Percentiles rank a stretch among this genome's conserved stretches.
Conservation (phyloP, 768 basidiomycete species). For the Mycena pura region DNA sequence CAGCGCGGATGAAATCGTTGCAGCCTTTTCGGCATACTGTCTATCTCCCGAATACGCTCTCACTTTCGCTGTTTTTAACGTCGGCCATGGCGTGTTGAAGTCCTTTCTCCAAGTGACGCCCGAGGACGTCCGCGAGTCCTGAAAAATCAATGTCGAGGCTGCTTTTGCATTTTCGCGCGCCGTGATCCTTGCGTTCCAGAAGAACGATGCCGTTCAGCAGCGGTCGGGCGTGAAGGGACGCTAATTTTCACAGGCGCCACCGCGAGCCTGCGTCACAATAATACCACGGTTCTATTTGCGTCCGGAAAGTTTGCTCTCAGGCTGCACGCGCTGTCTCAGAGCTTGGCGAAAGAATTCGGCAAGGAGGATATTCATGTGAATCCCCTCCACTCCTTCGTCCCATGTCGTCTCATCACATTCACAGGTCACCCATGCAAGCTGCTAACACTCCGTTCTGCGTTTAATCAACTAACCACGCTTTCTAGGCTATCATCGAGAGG, state of each 20-base stretch:
- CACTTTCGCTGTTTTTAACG: constrained; percentile 71
- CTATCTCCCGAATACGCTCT: constrained; percentile 56
- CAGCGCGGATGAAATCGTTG: constrained; percentile 55
- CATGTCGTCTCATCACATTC: not conserved
- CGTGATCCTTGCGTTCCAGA: constrained; percentile 64
- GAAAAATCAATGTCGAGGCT: constrained; percentile 60
- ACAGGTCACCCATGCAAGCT: constrained; percentile 71
- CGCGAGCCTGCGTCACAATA: constrained; percentile 68
- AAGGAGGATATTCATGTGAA: constrained; percentile 76
- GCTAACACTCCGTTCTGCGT: not conserved
- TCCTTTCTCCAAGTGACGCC: constrained; percentile 69
- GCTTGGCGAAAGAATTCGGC: constrained; percentile 76
- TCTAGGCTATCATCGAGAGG: constrained; percentile 75
- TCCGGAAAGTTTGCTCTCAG: constrained; percentile 69
- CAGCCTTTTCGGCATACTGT: constrained; percentile 52
- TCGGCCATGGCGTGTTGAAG: constrained; percentile 63
- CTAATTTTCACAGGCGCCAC: constrained; percentile 80
- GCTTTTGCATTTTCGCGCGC: constrained; percentile 71
- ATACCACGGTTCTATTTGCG: constrained; percentile 64
- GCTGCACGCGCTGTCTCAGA: constrained; percentile 72
- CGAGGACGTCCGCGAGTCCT: constrained; percentile 56
- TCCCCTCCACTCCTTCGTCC: not conserved
- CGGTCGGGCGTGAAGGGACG: constrained; percentile 60
- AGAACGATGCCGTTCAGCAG: constrained; percentile 57
- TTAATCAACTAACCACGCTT: too few relatives aligned